A percentile compares a stretch with the other conserved stretches of the same genome.
Conservation (phyloP, 352 stramenopile genomes). For the Pythium sp. region DNA sequence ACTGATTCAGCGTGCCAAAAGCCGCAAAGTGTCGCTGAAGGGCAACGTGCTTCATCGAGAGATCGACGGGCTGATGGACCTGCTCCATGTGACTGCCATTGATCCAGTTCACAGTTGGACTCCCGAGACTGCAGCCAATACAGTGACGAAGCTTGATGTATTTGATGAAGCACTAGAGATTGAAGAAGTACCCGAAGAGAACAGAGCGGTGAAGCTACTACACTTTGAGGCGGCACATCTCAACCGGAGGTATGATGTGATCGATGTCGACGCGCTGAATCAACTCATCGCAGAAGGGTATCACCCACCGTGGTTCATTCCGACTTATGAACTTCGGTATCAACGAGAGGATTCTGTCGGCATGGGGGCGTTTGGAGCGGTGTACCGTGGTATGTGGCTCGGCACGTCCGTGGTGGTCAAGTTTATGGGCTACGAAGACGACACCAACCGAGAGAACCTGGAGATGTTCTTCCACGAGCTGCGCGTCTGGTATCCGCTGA, state of each 20-base stretch:
- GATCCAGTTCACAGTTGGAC: slow-evolving; percentile 5
- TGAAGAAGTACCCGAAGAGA: background rate
- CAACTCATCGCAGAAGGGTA: background rate
- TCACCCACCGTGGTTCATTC: background rate
- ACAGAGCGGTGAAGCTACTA: background rate
- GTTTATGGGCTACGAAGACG: slow-evolving; percentile 15
- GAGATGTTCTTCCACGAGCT: slow-evolving; percentile 13
- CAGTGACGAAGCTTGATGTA: background rate
- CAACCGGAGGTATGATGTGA: background rate
- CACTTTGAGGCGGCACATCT: background rate
- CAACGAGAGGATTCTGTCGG: background rate
- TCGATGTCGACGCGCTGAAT: background rate
- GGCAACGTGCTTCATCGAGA: slow-evolving; percentile 9
- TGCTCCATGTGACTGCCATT: background rate
- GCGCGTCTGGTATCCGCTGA: slow-evolving; percentile 11
- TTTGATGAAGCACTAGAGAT: background rate
- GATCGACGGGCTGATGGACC: background rate
- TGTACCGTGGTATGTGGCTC: slow-evolving; percentile 10
- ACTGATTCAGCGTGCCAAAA: slow-evolving; percentile 1
- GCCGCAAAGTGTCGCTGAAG: slow-evolving; percentile 3
- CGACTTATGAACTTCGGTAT: background rate
- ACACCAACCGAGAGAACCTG: background rate
- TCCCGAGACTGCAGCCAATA: background rate
- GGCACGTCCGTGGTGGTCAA: slow-evolving; percentile 10
- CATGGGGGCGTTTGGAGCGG: background rate